Conservation (phyloP, 1,284 basidiomycete species). For the Mycosarcoma maydis region DNA sequence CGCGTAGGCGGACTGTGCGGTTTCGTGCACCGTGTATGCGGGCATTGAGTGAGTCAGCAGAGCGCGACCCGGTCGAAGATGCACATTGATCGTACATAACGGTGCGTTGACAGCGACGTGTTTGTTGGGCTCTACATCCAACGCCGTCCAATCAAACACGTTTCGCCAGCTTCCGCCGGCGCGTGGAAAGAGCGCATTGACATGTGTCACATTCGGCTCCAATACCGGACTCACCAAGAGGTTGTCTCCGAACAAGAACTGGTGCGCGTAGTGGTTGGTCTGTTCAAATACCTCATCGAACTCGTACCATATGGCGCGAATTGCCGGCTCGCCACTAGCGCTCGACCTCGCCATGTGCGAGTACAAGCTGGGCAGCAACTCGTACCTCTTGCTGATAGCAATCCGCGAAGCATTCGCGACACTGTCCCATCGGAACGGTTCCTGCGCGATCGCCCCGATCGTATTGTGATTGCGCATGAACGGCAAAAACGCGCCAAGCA, state of each 20-base stretch:
- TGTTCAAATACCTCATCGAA: conserved; percentile 44
- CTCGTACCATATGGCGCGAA: conserved; percentile 51
- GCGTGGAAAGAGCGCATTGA: conserved; percentile 63
- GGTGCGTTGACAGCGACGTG: conserved; percentile 69
- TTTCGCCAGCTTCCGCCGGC: conserved; percentile 73
- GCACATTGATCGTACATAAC: conserved; percentile 60
- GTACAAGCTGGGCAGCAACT: conserved; percentile 46
- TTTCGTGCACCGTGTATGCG: conserved; percentile 47
- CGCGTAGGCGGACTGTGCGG: conserved; percentile 25
- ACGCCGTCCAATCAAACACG: conserved; percentile 76
- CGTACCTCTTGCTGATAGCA: conserved; percentile 45
- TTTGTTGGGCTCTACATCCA: conserved; percentile 68
- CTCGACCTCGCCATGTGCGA: conserved; percentile 30
- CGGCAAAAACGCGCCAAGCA: conserved; percentile 43
- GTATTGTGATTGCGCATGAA: conserved; percentile 56
- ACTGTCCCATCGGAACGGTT: conserved; percentile 48
- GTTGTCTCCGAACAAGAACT: conserved; percentile 49
- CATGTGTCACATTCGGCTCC: conserved; percentile 44
- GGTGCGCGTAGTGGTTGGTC: conserved; percentile 40
- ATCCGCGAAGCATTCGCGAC: conserved; percentile 50
- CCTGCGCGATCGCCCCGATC: conserved; percentile 46
- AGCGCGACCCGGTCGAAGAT: conserved; percentile 36
- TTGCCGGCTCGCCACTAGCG: conserved; percentile 35
- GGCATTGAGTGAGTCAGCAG: conserved; percentile 44
- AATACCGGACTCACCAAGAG: conserved; percentile 47